phyloP scores from a whole-genome alignment of 805 yeast genomes.

The Wickerhamia fluorescens region DNA sequence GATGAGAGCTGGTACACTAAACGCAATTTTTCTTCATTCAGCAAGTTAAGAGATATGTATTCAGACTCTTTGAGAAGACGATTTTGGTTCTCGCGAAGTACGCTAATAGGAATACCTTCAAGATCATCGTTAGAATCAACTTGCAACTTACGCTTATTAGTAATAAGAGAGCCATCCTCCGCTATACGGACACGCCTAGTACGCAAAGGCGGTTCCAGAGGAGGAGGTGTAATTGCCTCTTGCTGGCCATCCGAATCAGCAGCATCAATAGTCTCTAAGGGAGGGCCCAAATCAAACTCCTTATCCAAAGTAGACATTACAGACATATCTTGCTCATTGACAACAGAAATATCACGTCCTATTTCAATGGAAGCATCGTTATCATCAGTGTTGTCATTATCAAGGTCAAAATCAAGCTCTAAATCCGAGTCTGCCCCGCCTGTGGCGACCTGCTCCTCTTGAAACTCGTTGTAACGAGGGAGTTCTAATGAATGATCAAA shows the following conservation, averaged over 20 bases:
- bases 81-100: constrained; percentile 24
- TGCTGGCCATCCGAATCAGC: constrained; percentile 7
- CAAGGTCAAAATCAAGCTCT: constrained; percentile 25
- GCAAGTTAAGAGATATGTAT: constrained; percentile 19
- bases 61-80: constrained; percentile 13
- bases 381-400: constrained; percentile 22
- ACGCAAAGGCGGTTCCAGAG: constrained; percentile 18
- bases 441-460: too few species aligned
- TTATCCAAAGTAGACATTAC: constrained; percentile 12
- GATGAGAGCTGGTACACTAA: constrained; percentile 28
- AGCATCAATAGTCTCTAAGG: constrained; percentile 31
- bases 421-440: constrained; percentile 35
- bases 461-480: constrained; percentile 44
- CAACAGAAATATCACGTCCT: constrained; percentile 37
- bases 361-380: constrained; percentile 47
- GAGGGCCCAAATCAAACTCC: constrained; percentile 31
- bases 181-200: constrained; percentile 26
- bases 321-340: constrained; percentile 19
- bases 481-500: constrained; percentile 60
- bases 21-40: constrained; percentile 26
- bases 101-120: constrained; percentile 34
- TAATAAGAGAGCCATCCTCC: constrained; percentile 39
- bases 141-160: constrained; percentile 38
- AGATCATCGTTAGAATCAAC: constrained; percentile 41
- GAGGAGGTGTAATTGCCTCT: constrained; percentile 22